Evolutionary conservation across 306 rosid genomes (phyloP), one percentile per base, ranked within the genome.

Genomic region (Pyrus communis): DNA sequence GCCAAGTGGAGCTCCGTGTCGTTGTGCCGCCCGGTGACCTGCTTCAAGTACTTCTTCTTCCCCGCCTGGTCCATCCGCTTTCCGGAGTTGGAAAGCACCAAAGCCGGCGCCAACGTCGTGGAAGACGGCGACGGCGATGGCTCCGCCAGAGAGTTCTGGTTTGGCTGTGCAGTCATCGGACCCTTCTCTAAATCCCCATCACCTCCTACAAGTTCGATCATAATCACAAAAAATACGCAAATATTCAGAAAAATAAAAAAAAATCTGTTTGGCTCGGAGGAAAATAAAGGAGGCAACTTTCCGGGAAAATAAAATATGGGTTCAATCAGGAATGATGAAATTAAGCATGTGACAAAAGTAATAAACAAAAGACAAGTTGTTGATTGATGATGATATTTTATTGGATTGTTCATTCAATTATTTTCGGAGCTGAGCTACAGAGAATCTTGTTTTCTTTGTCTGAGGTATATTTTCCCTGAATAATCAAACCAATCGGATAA

Each of bases 1-100:
- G 99, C 99, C 75, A 96, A 77, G 84, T 96, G 99, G n/a, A 96
- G 93, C 76, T 89, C 93, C 0, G 99, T 96, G 71, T 92, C 99
- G 85, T 92, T 96, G 84, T 91, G 96, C 69, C 99, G 85, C 27
- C 99, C 99, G 3, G 99, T 96, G 76, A 96, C 99, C 65, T 96
- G 99, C 86, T 92, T 96, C 86, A 96, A 98, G 67, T 96, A 96
- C 87, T 91, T 96, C 90, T 96, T 96, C 91, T 80, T 93, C 69
- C 99, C 98, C 0, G 97, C 96, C 75, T 92, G 97, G 69, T 96
- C 99, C 42, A 96, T 96, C 77, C 98, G 73, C 91, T 96, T 96
- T 19, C 98, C 97, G 19, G 99, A 96, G 81, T 92, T 96, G 46
- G 99, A 96, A 3, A 96, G 77, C 0, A 96, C 99, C 59, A 96